Conservation (phyloP, 2,329 filamentous ascomycete species). For the Dactylellina leptospora region DNA sequence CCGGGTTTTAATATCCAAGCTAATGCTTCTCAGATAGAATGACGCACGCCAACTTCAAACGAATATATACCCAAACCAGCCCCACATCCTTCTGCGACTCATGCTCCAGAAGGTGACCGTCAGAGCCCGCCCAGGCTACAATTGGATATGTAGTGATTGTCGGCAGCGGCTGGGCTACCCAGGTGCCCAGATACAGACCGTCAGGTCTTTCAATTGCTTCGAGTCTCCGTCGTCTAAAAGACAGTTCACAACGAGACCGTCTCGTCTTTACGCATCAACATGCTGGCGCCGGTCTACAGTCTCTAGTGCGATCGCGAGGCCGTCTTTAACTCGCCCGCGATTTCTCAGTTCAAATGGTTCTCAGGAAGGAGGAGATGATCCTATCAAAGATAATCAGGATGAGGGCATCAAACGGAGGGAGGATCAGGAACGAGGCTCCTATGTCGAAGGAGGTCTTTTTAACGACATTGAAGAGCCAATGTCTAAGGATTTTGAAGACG, state of each 20-base stretch:
- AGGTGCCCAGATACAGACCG: slow-evolving; percentile 11
- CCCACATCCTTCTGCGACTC: slow-evolving; percentile 36
- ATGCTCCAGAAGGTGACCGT: slow-evolving; percentile 49
- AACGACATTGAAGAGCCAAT: not conserved
- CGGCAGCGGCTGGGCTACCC: slow-evolving; percentile 27
- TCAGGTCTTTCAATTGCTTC: slow-evolving; percentile 13
- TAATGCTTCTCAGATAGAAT: slow-evolving; percentile 8
- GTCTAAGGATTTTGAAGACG: not conserved
- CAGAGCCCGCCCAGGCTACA: slow-evolving; percentile 48
- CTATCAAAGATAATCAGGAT: not conserved
- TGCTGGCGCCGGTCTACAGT: not conserved
- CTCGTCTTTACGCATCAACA: not conserved
- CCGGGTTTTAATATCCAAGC: not conserved
- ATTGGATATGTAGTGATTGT: slow-evolving; percentile 53
- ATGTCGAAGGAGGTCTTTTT: not conserved
- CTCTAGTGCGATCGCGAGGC: not conserved
- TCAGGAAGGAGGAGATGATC: not conserved
- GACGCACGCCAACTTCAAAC: slow-evolving; percentile 22
- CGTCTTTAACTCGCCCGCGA: not conserved
- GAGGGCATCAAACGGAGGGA: not conserved
- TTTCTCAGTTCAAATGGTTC: slow-evolving; percentile 7
- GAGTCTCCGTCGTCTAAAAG: not conserved
- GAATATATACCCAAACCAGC: slow-evolving; percentile 26
- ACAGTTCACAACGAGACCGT: not conserved
- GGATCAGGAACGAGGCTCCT: not conserved